Base-by-base conservation (phyloP, 352 stramenopile species). In the Pythium plurisporium region DNA sequence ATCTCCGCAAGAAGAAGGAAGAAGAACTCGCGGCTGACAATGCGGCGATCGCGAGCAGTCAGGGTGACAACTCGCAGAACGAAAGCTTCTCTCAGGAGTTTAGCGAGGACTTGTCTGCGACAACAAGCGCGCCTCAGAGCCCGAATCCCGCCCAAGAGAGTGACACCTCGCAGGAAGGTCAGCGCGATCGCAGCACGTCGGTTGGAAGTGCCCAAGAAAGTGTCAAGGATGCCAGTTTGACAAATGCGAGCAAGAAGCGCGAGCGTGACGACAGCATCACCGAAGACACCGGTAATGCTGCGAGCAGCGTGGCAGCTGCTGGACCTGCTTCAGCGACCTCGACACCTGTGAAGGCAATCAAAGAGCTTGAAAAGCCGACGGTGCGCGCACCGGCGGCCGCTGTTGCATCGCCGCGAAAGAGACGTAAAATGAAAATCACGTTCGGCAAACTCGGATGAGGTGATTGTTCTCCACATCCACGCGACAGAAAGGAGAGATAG, bases 391-490 rank as follows among this genome's bases (percentile, higher is more conserved):
- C 65, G 19, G 71, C 74, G 54, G 67, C 79, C 43, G 53, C 66
- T 5, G 69, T 80, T 38, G 78, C 81, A 37, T 91, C 83, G 44
- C 83, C 83, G 44, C 83, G 83, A 72, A 94, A 94, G 67, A 79
- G 83, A 79, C 83, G 83, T 86, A 94, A 94, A 87, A 94, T 94
- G 83, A 94, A 94, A 88, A 94, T 94, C 73, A 89, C 80, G 72
- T 94, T 94, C 87, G 74, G 65, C 62, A 90, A 93, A 88, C 72
- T 91, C 64, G 87, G 83, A 74, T 94, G 75, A 92, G 64, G 27
- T 58, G 38, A 14, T 46, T 46, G 63, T 66, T 64, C 30, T 59
- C 53, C 61, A 19, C 45, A 48, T 34, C 45, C 62, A 53, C 9
- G 33, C 30, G 33, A 49, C 3, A 67, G 53, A 64, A 57, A 64